These are phyloP conservation scores for Bretziella fagacearum DNA, from an alignment of 2,329 filamentous ascomycete species.

Conservation along the genomic window DNA sequence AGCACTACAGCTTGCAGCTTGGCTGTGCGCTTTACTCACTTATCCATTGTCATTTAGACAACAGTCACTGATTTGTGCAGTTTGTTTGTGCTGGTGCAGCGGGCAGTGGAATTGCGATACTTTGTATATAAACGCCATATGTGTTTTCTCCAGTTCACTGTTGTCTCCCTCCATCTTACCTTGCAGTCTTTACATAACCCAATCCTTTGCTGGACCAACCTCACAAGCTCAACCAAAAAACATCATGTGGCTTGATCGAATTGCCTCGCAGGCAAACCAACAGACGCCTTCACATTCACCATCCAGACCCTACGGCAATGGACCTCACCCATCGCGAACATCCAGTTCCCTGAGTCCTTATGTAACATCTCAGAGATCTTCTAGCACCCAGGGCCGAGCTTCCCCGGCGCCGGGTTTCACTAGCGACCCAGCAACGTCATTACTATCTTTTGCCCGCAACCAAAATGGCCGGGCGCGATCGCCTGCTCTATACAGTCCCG, in stretches of 20 bases:
- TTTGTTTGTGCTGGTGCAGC: not conserved
- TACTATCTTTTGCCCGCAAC: slow-evolving; percentile 47
- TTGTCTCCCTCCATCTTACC: too few relatives aligned
- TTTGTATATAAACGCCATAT: too few relatives aligned
- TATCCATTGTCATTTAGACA: not conserved
- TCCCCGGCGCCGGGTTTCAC: slow-evolving; percentile 63
- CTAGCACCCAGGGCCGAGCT: slow-evolving; percentile 27
- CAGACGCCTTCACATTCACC: slow-evolving; percentile 34
- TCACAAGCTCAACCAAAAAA: not conserved
- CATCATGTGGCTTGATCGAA: slow-evolving; percentile 79
- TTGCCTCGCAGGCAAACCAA: slow-evolving; percentile 47
- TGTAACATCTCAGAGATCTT: slow-evolving; percentile 49
- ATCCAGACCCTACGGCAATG: slow-evolving; percentile 28
- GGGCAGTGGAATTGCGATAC: too few relatives aligned
- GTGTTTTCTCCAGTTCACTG: too few relatives aligned
- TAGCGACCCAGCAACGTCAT: slow-evolving; percentile 59
- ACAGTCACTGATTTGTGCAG: not conserved
- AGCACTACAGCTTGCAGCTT: not conserved
- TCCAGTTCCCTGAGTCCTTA: slow-evolving; percentile 48
- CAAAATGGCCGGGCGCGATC: slow-evolving; percentile 44
- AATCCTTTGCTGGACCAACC: not conserved
- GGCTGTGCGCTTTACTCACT: not conserved
- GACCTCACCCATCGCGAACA: slow-evolving; percentile 51
- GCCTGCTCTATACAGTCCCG: slow-evolving; percentile 8
- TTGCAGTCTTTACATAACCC: not conserved